phyloP scores from a whole-genome alignment of 2,329 filamentous ascomycete species.

The Penicillium sp. region DNA sequence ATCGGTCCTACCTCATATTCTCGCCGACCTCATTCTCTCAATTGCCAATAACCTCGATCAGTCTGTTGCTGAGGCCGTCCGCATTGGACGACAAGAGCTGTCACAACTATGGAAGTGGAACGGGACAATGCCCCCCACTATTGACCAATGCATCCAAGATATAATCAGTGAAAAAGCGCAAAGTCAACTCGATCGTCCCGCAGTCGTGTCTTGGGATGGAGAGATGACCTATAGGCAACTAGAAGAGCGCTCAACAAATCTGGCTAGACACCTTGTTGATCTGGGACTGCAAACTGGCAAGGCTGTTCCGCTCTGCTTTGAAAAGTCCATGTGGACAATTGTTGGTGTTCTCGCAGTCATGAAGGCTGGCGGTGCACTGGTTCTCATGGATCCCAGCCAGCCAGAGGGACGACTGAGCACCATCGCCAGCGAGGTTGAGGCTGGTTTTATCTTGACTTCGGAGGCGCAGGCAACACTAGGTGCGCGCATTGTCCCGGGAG shows the following conservation, averaged over 20 bases:
- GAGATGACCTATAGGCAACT: conserved; percentile 5
- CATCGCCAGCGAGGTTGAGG: conserved; percentile 9
- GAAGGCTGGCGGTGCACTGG: conserved; percentile 9
- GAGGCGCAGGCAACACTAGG: background rate
- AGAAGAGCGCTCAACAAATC: conserved; percentile 24
- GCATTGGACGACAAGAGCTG: background rate
- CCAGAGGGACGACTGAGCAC: conserved; percentile 8
- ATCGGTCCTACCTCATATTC: background rate
- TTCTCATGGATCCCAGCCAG: conserved; percentile 5
- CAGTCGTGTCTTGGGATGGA: conserved; percentile 10
- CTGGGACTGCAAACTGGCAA: conserved; percentile 22
- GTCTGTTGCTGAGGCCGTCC: background rate
- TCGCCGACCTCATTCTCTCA: background rate
- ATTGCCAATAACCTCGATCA: background rate
- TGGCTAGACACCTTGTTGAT: conserved; percentile 22
- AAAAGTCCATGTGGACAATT: conserved; percentile 8
- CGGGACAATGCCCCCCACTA: background rate
- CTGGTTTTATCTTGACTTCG: conserved; percentile 9
- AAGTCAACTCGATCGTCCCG: background rate
- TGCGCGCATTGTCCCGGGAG: background rate
- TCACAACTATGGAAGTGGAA: conserved; percentile 3
- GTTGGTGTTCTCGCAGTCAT: conserved; percentile 7
- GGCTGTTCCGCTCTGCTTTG: conserved; percentile 7
- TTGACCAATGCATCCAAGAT: conserved; percentile 1
- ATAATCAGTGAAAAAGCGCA: background rate